A percentile compares a stretch with the other conserved stretches of the same genome.
Conservation (phyloP, 257 asterid genomes). For the Solanum megistacrolobum region DNA sequence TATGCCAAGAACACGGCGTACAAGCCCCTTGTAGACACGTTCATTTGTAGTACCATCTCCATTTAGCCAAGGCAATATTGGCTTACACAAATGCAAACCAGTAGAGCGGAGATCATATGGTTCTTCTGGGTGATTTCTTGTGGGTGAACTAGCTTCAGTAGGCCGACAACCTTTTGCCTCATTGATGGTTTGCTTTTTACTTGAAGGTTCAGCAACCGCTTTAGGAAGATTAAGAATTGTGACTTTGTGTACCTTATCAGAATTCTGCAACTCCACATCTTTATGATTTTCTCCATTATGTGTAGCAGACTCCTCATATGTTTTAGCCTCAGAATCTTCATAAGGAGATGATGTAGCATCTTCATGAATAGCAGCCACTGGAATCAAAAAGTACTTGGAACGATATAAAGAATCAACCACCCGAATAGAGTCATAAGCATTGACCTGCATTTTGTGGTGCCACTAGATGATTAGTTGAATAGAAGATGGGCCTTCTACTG, state of each 20-base stretch:
- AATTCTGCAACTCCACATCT: constrained; percentile 11
- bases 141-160: constrained; percentile 24
- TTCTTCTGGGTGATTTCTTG: constrained; percentile 15
- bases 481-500: background rate
- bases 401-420: constrained; percentile 70
- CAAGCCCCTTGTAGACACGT: constrained; percentile 74
- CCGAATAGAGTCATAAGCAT: constrained; percentile 56
- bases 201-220: constrained; percentile 28
- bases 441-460: constrained; percentile 43
- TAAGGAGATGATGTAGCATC: constrained; percentile 15
- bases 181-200: constrained; percentile 18
- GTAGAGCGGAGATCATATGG: constrained; percentile 13
- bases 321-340: constrained; percentile 19
- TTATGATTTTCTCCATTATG: constrained; percentile 7
- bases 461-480: background rate
- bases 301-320: constrained; percentile 13
- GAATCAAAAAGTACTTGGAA: constrained; percentile 73
- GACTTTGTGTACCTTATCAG: constrained; percentile 52
- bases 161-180: constrained; percentile 11
- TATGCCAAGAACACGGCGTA: constrained; percentile 66
- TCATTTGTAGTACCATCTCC: constrained; percentile 82
- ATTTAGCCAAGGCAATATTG: constrained; percentile 81
- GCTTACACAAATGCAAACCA: constrained; percentile 34
- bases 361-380: constrained; percentile 18
- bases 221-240: constrained; percentile 68